These are phyloP conservation scores for Chrysosporium keratinophilum DNA, from an alignment of 2,329 filamentous ascomycete species.

Conservation along the genomic window DNA sequence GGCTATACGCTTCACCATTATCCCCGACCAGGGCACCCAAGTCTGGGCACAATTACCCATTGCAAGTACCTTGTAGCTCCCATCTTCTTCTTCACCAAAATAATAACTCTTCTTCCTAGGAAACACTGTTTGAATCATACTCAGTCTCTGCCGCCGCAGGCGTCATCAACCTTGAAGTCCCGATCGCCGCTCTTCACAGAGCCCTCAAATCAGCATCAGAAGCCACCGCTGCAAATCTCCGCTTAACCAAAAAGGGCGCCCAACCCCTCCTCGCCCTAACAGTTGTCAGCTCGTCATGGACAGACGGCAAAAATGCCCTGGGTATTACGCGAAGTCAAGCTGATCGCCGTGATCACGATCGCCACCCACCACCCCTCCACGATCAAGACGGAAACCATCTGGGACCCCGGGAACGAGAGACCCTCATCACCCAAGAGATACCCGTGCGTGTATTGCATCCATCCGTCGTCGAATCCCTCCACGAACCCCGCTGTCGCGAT, in stretches of 20 bases:
- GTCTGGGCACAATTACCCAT: conserved; percentile 71
- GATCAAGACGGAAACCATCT: conserved; percentile 6
- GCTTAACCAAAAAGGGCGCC: conserved; percentile 85
- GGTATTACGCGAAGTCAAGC: conserved; percentile 35
- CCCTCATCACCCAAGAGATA: conserved; percentile 87
- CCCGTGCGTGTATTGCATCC: conserved; percentile 84
- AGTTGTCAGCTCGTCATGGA: conserved; percentile 55
- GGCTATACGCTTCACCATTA: conserved; percentile 84
- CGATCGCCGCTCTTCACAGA: conserved; percentile 74
- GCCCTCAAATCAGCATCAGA: conserved; percentile 83
- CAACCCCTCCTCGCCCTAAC: conserved; percentile 81
- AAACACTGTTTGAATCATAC: conserved; percentile 87
- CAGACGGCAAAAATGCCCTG: conserved; percentile 44
- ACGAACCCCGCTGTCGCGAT: conserved; percentile 81
- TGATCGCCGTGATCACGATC: conserved; percentile 32
- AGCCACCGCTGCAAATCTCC: conserved; percentile 69
- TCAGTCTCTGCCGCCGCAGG: conserved; percentile 81
- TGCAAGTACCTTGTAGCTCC: conserved; percentile 23
- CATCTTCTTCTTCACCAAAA: conserved; percentile 5
- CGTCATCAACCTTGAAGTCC: conserved; percentile 92
- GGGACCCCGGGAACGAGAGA: conserved; percentile 67
- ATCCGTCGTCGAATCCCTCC: conserved; percentile 76
- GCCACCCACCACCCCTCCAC: conserved; percentile 36
- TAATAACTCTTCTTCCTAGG: conserved; percentile 30
- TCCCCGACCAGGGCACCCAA: conserved; percentile 87